Percentiles rank a stretch among this genome's conserved stretches.
Conservation (phyloP, 2,329 filamentous ascomycete genomes). For the Talaromyces albobiverticillius region DNA sequence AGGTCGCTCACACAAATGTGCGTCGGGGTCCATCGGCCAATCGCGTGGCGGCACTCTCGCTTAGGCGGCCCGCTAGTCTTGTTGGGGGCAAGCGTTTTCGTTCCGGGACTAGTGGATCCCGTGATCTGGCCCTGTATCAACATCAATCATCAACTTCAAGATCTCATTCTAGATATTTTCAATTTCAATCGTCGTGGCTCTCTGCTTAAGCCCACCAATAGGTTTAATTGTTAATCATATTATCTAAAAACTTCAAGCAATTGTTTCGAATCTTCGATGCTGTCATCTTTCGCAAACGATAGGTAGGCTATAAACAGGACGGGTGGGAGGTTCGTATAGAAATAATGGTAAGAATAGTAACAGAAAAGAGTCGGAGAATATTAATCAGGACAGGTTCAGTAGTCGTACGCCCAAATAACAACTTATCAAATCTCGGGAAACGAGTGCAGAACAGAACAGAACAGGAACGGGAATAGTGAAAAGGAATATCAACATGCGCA, state of each 20-base stretch:
- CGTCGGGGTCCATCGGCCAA: slow-evolving; percentile 11
- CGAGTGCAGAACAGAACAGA: slow-evolving; percentile 1
- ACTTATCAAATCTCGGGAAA: neutral
- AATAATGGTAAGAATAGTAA: slow-evolving; percentile 4
- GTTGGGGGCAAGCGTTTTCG: neutral
- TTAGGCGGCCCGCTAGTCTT: slow-evolving; percentile 14
- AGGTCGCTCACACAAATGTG: slow-evolving; percentile 13
- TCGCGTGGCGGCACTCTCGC: slow-evolving; percentile 15
- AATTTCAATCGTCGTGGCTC: too few relatives aligned
- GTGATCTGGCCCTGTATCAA: slow-evolving; percentile 7
- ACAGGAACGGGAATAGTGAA: neutral
- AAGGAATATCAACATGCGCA: slow-evolving; percentile 69
- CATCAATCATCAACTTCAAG: neutral
- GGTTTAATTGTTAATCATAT: neutral
- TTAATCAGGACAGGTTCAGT: slow-evolving; percentile 2
- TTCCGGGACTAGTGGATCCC: slow-evolving; percentile 13
- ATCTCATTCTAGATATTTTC: too few relatives aligned
- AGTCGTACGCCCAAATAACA: slow-evolving; percentile 6
- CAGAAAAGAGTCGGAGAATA: neutral
- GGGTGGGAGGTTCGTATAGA: neutral
- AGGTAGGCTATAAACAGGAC: neutral
- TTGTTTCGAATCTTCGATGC: neutral
- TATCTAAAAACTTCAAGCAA: neutral
- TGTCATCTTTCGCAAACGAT: neutral
- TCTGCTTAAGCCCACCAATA: too few relatives aligned